phyloP scores from a whole-genome alignment of 345 rosid genomes.

The Corchorus olitorius region DNA sequence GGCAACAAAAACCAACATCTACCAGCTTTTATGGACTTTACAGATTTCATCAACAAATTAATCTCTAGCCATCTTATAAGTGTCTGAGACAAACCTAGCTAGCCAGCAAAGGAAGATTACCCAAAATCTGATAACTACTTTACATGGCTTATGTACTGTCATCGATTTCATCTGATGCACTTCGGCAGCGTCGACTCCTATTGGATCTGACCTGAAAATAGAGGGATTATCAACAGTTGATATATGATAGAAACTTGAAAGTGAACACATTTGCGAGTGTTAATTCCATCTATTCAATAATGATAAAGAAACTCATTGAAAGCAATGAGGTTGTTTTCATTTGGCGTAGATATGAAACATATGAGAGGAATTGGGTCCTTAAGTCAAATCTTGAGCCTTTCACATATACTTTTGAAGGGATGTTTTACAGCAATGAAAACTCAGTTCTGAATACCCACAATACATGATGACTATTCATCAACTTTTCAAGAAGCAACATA shows the following conservation, averaged over 20 bases:
- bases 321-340: neutral
- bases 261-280: neutral
- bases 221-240: neutral
- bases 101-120: neutral
- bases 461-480: neutral
- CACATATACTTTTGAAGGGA: neutral
- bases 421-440: neutral
- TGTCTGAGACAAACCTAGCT: neutral
- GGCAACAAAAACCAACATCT: conserved; percentile 8
- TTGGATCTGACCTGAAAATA: conserved; percentile 32
- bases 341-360: neutral
- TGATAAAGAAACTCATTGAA: neutral
- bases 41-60: conserved; percentile 20
- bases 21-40: conserved; percentile 10
- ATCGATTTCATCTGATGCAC: conserved; percentile 9
- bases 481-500: neutral
- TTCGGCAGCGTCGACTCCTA: conserved; percentile 23
- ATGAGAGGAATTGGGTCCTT: neutral
- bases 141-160: conserved; percentile 20
- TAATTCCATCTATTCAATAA: neutral
- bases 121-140: neutral
- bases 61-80: neutral
- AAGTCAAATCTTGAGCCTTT: neutral
- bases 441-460: neutral
- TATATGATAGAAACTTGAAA: neutral